Percentiles rank a stretch among this genome's conserved stretches.
phyloP scores from a whole-genome alignment of 768 basidiomycete species.

The Pisolithus sp. region DNA sequence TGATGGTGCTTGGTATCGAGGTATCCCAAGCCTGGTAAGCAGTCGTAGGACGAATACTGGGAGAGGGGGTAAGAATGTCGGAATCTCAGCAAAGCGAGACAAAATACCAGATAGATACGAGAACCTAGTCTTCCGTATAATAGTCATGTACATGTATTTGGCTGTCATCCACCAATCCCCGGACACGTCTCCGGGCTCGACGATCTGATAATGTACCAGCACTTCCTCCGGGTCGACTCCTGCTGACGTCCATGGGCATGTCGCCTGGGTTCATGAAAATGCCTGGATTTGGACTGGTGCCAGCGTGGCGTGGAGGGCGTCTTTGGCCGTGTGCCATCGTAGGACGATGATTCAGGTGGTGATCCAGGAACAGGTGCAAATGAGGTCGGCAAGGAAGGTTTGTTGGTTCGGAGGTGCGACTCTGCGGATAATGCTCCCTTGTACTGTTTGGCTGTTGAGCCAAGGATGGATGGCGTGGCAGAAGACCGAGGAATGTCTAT shows the following conservation, averaged over 20 bases:
- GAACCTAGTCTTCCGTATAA: conserved; percentile 78
- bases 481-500: conserved; percentile 30
- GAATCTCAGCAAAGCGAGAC: background rate
- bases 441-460: conserved; percentile 53
- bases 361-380: conserved; percentile 48
- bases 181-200: conserved; percentile 65
- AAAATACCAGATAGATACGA: conserved; percentile 71
- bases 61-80: conserved; percentile 1
- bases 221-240: conserved; percentile 71
- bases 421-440: conserved; percentile 54
- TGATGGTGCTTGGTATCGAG: conserved; percentile 43
- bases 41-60: conserved; percentile 59
- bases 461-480: conserved; percentile 31
- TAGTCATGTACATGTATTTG: conserved; percentile 46
- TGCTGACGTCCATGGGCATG: conserved; percentile 61
- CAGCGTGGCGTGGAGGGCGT: conserved; percentile 51
- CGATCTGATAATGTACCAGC: conserved; percentile 66
- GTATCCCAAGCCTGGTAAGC: conserved; percentile 50
- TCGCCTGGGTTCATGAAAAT: conserved; percentile 47
- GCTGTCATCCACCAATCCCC: conserved; percentile 56
- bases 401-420: conserved; percentile 24
- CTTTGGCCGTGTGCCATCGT: conserved; percentile 37
- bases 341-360: conserved; percentile 39
- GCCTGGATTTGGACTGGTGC: conserved; percentile 39
- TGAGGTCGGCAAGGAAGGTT: conserved; percentile 24